Evolutionary conservation across 1,284 basidiomycete genomes (phyloP), one percentile per base, ranked within the genome.

Genomic region (Cryptococcus neoformans): DNA sequence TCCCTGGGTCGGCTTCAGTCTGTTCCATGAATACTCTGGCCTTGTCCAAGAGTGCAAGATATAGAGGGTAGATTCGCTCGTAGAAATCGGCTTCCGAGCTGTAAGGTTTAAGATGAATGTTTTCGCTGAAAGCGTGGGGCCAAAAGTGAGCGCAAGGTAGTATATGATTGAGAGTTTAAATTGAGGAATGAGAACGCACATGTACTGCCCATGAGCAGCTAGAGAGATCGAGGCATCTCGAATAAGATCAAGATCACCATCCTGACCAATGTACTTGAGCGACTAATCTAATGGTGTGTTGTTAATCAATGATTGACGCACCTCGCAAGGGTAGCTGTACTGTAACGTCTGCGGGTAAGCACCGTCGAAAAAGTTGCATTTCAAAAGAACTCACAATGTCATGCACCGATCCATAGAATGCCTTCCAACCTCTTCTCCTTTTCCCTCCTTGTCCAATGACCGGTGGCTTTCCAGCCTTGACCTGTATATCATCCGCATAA

Each of bases 361-460:
- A n/a, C n/a, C n/a, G 53, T 54, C 46, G n/a, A 12, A 11, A 41
- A 44, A 39, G 21, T 28, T 28, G 8, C 42, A 50, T 44, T 35
- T 17, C 14, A 40, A 1, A 38, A 12, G n/a, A 21, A 6, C 74
- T 56, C 14, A 91, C 80, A 48, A 97, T 85, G 67, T 98, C 95
- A 69, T 98, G 93, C 16, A 94, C 78, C 8, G 88, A 91, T 2
- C 90, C 89, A 61, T 96, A 97, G 74, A 87, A 95, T 9, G 92
- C 79, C 64, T 87, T 84, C 39, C 88, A 82, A 0, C 86, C 84
- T 0, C 81, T 78, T 14, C 72, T 58, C 10, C 56, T 59, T 34
- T 55, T 62, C 0, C 72, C 75, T 54, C 81, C 81, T 0, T 65
- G 75, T 3, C 72, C 79, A 7, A 56, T 45, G 42, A 73, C 58